These are phyloP conservation scores for Zygosaccharomyces sapae DNA, from an alignment of 1,139 yeast species.

Conservation along the genomic window DNA sequence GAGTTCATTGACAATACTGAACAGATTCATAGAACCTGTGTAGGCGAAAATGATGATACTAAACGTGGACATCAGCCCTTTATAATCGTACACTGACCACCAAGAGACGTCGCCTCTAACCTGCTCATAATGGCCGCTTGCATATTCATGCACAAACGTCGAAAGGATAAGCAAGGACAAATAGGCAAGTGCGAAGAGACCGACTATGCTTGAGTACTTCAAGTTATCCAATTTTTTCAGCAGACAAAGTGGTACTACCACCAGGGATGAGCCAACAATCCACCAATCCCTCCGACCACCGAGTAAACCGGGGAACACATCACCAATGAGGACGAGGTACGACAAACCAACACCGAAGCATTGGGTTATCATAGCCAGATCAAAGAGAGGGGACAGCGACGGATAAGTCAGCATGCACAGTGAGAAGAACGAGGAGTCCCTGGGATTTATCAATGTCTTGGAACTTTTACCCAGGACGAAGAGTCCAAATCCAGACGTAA, in stretches of 20 bases:
- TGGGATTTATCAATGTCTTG: conserved; percentile 54
- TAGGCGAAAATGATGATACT: conserved; percentile 93
- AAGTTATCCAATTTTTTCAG: conserved; percentile 75
- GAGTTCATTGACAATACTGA: conserved; percentile 82
- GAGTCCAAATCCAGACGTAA: conserved; percentile 75
- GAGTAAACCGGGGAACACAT: conserved; percentile 71
- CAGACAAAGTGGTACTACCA: conserved; percentile 72
- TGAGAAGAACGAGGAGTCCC: conserved; percentile 82
- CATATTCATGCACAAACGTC: conserved; percentile 49
- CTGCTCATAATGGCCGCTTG: conserved; percentile 31
- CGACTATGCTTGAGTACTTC: conserved; percentile 81
- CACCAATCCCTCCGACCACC: conserved; percentile 47
- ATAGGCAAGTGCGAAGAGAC: conserved; percentile 75
- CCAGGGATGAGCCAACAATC: conserved; percentile 57
- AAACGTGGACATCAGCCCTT: conserved; percentile 70
- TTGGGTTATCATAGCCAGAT: conserved; percentile 81
- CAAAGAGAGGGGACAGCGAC: conserved; percentile 73
- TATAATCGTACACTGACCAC: conserved; percentile 50
- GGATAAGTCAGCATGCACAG: conserved; percentile 85
- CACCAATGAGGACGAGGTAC: conserved; percentile 85
- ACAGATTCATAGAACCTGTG: conserved; percentile 94
- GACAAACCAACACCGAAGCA: conserved; percentile 92
- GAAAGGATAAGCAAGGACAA: conserved; percentile 67
- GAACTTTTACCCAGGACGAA: conserved; percentile 75
- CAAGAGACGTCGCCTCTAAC: conserved; percentile 50